Base-by-base conservation (phyloP, 768 basidiomycete species). In the Trametes villosa region DNA sequence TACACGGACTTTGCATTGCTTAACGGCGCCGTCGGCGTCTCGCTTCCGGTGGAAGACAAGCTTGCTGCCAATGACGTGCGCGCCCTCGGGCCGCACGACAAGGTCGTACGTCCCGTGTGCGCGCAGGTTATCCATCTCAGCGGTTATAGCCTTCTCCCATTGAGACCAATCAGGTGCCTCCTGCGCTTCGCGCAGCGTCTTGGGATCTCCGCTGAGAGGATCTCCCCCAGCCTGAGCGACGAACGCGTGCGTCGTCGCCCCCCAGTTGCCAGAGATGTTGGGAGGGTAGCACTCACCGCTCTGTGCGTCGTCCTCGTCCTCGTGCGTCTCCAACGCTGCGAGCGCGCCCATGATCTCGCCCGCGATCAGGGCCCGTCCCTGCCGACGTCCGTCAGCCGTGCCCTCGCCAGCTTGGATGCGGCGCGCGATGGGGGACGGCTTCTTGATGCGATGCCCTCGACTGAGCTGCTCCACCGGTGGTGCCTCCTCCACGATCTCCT, bases 31-130 rank as follows among this genome's bases (percentile, higher is more conserved):
- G 29, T 53, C 42, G 9, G 22, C 53, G 52, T 73, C 63, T n/a
- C 60, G 47, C 59, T 76, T 77, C n/a, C 52, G 45, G 6, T 57
- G 58, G 51, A 70, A 70, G 3, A 72, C 72, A 68, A 69, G 71
- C 7, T 17, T 29, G 2, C 41, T 30, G 20, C 60, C 53, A 24
- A 67, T 42, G 17, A 63, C 34, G 30, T 67, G 59, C 7, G 42
- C 52, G 22, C 47, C 51, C 1, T 51, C 41, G 9, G 62, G 65
- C 9, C 7, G 38, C 26, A 40, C 40, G 3, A 56, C 60, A 6
- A 62, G 42, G 29, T 42, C 29, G 48, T 48, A 67, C 12, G 60
- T 65, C 2, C 57, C 34, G 11, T 20, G 44, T 18, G 7, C 22
- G 15, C 48, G 22, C 36, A 64, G 24, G 18, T 40, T 27, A 7